Conservation (phyloP, 2,329 filamentous ascomycete species). For the Acrocalymma vagum region DNA sequence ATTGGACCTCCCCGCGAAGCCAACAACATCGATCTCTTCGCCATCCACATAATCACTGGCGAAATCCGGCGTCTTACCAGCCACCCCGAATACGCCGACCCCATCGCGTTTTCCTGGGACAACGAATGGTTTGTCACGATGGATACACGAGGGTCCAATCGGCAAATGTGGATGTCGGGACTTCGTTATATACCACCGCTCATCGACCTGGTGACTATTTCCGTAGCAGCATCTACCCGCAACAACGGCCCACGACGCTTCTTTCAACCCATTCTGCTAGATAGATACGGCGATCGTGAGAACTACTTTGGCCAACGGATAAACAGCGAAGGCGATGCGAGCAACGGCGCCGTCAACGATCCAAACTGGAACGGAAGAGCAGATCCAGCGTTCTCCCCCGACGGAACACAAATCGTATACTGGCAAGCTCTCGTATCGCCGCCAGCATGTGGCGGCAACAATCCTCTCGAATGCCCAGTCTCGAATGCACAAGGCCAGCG, state of each 20-base stretch:
- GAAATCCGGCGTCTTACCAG: conserved; percentile 51
- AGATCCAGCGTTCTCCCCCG: conserved; percentile 52
- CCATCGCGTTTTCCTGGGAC: conserved; percentile 52
- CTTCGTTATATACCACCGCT: conserved; percentile 54
- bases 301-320: conserved; percentile 54
- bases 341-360: conserved; percentile 43
- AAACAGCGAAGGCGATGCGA: conserved; percentile 42
- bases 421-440: conserved; percentile 48
- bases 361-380: conserved; percentile 58
- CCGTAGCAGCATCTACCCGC: conserved; percentile 45
- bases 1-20: conserved; percentile 51
- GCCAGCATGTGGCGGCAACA: conserved; percentile 54
- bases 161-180: conserved; percentile 51
- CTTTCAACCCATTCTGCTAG: conserved; percentile 56
- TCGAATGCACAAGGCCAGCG: conserved; percentile 51
- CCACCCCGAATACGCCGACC: conserved; percentile 56
- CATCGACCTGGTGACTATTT: conserved; percentile 33
- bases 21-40: conserved; percentile 56
- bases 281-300: conserved; percentile 54
- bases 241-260: conserved; percentile 57
- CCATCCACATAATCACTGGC: conserved; percentile 50
- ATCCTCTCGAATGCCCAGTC: conserved; percentile 51
- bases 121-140: conserved; percentile 53
- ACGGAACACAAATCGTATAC: conserved; percentile 54
- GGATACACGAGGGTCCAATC: conserved; percentile 51